Evolutionary conservation across 306 rosid species (phyloP).

Genomic region (Cicer yamashitae): DNA sequence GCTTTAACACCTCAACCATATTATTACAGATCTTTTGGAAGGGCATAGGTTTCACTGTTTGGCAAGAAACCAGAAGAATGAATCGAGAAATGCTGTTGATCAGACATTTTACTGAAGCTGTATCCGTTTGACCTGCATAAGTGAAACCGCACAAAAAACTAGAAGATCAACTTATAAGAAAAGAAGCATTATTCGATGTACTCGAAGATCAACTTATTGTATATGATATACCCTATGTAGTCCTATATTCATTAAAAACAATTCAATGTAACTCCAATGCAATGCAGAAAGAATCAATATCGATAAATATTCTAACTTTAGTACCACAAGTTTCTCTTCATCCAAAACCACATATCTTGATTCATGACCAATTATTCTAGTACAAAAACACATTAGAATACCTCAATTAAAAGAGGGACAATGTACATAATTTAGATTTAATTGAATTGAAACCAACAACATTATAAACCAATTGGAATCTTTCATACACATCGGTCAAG

Average conservation of each 20-base stretch:
- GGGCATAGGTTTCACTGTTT: constrained; percentile 62
- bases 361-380: constrained; percentile 22
- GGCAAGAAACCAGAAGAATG: constrained; percentile 87
- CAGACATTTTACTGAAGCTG: constrained; percentile 74
- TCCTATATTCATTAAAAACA: not conserved
- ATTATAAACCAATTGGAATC: constrained; percentile 1
- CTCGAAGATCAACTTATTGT: not conserved
- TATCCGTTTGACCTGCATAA: constrained; percentile 73
- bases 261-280: constrained; percentile 11
- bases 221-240: constrained; percentile 2
- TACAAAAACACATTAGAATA: constrained; percentile 1
- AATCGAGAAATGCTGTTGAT: constrained; percentile 94
- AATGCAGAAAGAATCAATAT: constrained; percentile 22
- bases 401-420: not conserved
- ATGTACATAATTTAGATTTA: not conserved
- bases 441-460: constrained; percentile 20
- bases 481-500: no score
- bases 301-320: constrained; percentile 34
- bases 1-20: constrained; percentile 76
- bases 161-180: constrained; percentile 28
- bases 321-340: constrained; percentile 40
- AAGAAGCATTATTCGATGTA: not conserved
- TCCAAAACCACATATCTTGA: constrained; percentile 27
- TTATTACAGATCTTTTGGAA: constrained; percentile 70
- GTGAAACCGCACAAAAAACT: constrained; percentile 44